Percentiles rank a stretch among this genome's conserved stretches.
These are phyloP conservation scores for Sporothrix schenckii DNA, from an alignment of 2,329 filamentous ascomycete genomes.

Conservation along the genomic window DNA sequence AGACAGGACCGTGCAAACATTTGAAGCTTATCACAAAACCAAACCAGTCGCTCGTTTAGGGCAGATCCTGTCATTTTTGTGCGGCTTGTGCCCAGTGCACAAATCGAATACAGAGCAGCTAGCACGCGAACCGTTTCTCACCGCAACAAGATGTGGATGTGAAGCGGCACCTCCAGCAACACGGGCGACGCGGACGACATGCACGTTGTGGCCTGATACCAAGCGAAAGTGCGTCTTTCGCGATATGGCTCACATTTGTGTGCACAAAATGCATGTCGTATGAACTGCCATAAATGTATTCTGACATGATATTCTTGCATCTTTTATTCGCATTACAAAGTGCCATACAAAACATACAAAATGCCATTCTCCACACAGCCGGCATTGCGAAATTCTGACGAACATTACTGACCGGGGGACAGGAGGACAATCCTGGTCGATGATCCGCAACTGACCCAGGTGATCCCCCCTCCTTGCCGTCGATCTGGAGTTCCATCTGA, in stretches of 20 bases:
- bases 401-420: constrained; percentile 23
- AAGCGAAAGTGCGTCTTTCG: background rate
- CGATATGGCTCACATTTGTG: background rate
- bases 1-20: constrained; percentile 1
- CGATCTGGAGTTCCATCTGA: constrained; percentile 27
- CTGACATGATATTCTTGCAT: background rate
- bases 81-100: constrained; percentile 9
- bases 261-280: background rate
- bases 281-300: no score
- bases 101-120: background rate
- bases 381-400: constrained; percentile 30
- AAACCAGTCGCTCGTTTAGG: background rate
- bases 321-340: background rate
- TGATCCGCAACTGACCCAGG: constrained; percentile 30
- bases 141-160: constrained; percentile 14
- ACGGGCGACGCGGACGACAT: background rate
- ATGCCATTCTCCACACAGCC: constrained; percentile 23
- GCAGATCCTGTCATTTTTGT: background rate
- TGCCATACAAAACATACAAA: background rate
- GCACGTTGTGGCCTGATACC: no score
- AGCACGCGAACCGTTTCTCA: background rate
- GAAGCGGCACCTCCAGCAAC: constrained; percentile 9
- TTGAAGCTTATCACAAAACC: background rate
- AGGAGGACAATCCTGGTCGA: constrained; percentile 27
- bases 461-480: constrained; percentile 26